Evolutionary conservation across 2,329 filamentous ascomycete genomes (phyloP), one percentile per base, ranked within the genome.

Genomic region (Sphaceloma murrayae): DNA sequence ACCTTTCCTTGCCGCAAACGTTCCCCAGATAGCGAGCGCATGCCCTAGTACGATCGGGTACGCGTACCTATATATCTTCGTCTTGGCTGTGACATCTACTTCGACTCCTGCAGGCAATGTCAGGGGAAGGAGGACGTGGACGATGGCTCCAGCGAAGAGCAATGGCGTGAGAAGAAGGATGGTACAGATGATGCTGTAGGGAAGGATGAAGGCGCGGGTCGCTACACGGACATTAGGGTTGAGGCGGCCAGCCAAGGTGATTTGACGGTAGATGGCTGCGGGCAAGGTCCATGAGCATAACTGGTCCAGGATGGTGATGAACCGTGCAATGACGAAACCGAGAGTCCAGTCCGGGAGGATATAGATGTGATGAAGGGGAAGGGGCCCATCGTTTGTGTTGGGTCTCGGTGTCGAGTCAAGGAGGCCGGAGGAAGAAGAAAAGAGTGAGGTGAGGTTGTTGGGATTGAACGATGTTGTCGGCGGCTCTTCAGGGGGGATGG

Each of bases 281-380:
- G 83, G 74, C 3, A 84, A 80, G 7, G 81, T 82, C 7, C 78
- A 73, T 6, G 77, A 75, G 50, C 85, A 73, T 55, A 80, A 73
- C 9, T 82, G 68, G 18, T 87, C 70, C 54, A 86, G 66, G 29
- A 82, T 80, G 11, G 78, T 74, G 1, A 76, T 76, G 54, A 96
- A 77, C 51, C 94, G 88, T 21, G 93, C 73, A 61, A 94, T 95
- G 2, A 98, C 72, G 16, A 98, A 74, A 3, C 91, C 91, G 1
- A 98, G 70, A 0, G 88, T 94, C 87, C 89, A 98, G 47, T 88
- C 81, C 59, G 96, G 89, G 31, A 96, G 80, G 49, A 96, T 73
- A 50, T 93, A 82, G 31, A 96, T 77, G 5, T 80, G 84, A 57
- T 93, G 85, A 11, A 63, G 61, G 42, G 66, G 69, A 34, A 58